Evolutionary conservation across 768 basidiomycete species (phyloP).

Genomic region (Suillus placidus): DNA sequence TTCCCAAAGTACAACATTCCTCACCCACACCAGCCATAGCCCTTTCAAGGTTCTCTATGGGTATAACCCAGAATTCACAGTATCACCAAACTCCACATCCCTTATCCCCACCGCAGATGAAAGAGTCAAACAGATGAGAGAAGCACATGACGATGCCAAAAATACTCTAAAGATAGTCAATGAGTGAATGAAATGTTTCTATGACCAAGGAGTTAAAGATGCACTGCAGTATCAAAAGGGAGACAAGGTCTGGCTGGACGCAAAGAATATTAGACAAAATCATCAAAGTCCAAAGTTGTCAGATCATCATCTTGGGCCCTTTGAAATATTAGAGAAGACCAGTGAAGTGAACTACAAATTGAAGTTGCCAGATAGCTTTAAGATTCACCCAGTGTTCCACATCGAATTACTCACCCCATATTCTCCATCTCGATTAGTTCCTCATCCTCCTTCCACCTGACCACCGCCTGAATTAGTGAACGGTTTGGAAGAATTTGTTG

Average conservation of each 20-base stretch:
- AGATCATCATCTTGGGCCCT: background rate
- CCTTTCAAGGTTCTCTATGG: slow-evolving; percentile 31
- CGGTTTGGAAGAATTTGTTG: too few relatives aligned
- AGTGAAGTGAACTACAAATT: background rate
- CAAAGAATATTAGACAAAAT: slow-evolving; percentile 23
- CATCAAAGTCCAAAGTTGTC: background rate
- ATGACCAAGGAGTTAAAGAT: too few relatives aligned
- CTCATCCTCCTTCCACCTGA: too few relatives aligned
- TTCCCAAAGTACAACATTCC: too few relatives aligned
- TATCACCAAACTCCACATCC: background rate
- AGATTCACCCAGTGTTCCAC: too few relatives aligned
- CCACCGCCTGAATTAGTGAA: too few relatives aligned
- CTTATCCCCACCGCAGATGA: slow-evolving; percentile 15
- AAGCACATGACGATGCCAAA: slow-evolving; percentile 10
- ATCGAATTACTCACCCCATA: too few relatives aligned
- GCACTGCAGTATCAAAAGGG: too few relatives aligned
- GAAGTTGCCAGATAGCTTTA: background rate
- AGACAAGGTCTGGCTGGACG: too few relatives aligned
- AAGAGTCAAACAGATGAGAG: slow-evolving; percentile 20
- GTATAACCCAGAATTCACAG: background rate
- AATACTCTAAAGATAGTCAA: slow-evolving; percentile 13
- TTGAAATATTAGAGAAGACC: background rate
- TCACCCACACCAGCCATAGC: slow-evolving; percentile 29
- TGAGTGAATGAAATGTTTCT: slow-evolving; percentile 27
- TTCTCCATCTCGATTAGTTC: too few relatives aligned